Evolutionary conservation across 2,329 filamentous ascomycete genomes (phyloP).

Genomic region (Xylaria sp.): DNA sequence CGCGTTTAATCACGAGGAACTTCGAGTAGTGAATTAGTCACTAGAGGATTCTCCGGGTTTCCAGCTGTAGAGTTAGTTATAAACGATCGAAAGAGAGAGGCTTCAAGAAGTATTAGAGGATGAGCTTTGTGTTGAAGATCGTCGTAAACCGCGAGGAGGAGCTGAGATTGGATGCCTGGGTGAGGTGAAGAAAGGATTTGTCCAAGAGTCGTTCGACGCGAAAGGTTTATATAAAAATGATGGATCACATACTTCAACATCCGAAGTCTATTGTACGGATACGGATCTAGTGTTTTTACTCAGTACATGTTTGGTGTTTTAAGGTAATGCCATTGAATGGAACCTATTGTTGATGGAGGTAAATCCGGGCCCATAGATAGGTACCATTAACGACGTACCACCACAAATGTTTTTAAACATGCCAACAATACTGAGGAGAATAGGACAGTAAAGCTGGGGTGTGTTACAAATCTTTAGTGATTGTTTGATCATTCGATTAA

Average conservation of each 20-base stretch:
- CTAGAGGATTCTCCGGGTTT: neutral
- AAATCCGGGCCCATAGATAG: no score
- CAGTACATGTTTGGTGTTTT: neutral
- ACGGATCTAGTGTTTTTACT: no score
- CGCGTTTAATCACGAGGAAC: neutral
- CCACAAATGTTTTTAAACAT: no score
- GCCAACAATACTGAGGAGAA: no score
- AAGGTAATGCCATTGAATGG: neutral
- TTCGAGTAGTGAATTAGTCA: neutral
- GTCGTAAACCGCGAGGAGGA: neutral
- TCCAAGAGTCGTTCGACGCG: neutral
- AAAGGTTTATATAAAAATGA: neutral
- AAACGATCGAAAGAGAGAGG: no score
- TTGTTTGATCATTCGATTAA: no score
- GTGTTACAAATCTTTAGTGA: no score
- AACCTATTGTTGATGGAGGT: no score
- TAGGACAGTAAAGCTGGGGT: no score
- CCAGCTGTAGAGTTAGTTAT: neutral
- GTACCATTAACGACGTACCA: no score
- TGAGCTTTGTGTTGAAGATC: neutral
- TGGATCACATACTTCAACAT: neutral
- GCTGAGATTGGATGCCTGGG: no score
- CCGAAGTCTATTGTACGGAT: neutral
- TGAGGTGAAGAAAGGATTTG: neutral
- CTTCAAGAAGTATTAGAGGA: no score